Conservation (phyloP, 108 stramenopile genomes). For the Hondaea fermentalgiana region DNA sequence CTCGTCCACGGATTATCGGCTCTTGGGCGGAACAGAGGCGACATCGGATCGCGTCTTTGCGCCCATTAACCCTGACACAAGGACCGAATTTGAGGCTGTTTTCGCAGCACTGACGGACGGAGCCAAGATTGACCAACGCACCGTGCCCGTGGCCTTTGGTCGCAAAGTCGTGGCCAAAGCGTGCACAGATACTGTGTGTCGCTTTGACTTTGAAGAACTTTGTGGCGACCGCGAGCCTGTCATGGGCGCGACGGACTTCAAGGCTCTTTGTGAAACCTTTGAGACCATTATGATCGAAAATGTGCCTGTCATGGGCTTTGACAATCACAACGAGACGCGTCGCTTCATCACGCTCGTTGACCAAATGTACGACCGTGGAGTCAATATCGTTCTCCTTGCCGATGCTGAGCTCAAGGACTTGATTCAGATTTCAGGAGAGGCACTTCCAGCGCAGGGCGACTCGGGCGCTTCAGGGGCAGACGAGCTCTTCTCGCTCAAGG, state of each 20-base stretch:
- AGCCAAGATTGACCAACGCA: neutral
- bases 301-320: constrained; percentile 13
- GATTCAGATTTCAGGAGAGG: neutral
- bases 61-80: neutral
- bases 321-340: constrained; percentile 43
- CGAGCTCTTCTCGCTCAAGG: constrained; percentile 6
- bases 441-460: neutral
- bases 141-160: constrained; percentile 14
- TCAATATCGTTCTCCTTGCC: neutral
- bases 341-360: constrained; percentile 59
- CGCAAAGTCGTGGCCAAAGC: neutral
- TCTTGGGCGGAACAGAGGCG: neutral
- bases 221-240: constrained; percentile 9
- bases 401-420: neutral
- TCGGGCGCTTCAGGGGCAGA: neutral
- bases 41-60: neutral
- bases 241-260: constrained; percentile 27
- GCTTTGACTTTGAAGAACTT: constrained; percentile 22
- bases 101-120: neutral
- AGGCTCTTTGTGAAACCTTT: neutral
- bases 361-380: constrained; percentile 47
- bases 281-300: neutral
- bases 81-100: neutral
- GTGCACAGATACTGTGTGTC: neutral
- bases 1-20: neutral